These are phyloP conservation scores for Talaromyces atroroseus DNA, from an alignment of 2,329 filamentous ascomycete species.

Conservation along the genomic window DNA sequence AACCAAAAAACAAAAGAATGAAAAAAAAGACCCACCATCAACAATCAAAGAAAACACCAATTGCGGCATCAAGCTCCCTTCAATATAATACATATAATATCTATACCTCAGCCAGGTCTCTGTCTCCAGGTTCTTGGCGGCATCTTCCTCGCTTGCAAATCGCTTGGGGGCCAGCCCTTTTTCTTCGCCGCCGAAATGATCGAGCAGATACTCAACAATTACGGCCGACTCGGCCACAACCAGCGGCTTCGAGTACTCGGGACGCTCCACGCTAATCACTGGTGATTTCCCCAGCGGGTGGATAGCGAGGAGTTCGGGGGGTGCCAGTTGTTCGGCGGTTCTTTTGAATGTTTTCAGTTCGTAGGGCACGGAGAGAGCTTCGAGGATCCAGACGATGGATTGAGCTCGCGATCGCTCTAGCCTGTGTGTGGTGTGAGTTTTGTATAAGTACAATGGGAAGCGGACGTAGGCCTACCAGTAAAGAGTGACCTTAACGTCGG, in stretches of 20 bases:
- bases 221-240: slow-evolving; percentile 76
- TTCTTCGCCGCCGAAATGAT: slow-evolving; percentile 51
- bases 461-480: slow-evolving; percentile 7
- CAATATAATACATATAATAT: slow-evolving; percentile 76
- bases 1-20: slow-evolving; percentile 1
- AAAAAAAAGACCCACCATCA: slow-evolving; percentile 38
- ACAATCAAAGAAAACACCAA: slow-evolving; percentile 62
- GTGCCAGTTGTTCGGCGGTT: slow-evolving; percentile 59
- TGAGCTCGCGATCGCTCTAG: slow-evolving; percentile 77
- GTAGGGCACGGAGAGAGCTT: slow-evolving; percentile 74
- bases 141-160: slow-evolving; percentile 47
- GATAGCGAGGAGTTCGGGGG: slow-evolving; percentile 67
- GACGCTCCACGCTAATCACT: slow-evolving; percentile 59
- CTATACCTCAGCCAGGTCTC: slow-evolving; percentile 57
- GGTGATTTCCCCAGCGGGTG: slow-evolving; percentile 88
- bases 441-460: neutral
- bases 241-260: slow-evolving; percentile 43
- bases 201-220: slow-evolving; percentile 76
- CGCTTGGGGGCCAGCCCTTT: slow-evolving; percentile 47
- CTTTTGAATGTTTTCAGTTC: slow-evolving; percentile 76
- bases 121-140: slow-evolving; percentile 48
- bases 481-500: slow-evolving; percentile 13
- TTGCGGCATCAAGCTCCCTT: slow-evolving; percentile 74
- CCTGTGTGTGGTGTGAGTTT: slow-evolving; percentile 48
- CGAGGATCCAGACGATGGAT: slow-evolving; percentile 77